Base-by-base conservation (phyloP, 345 rosid genomes). In the Crucihimalaya himalaica region DNA sequence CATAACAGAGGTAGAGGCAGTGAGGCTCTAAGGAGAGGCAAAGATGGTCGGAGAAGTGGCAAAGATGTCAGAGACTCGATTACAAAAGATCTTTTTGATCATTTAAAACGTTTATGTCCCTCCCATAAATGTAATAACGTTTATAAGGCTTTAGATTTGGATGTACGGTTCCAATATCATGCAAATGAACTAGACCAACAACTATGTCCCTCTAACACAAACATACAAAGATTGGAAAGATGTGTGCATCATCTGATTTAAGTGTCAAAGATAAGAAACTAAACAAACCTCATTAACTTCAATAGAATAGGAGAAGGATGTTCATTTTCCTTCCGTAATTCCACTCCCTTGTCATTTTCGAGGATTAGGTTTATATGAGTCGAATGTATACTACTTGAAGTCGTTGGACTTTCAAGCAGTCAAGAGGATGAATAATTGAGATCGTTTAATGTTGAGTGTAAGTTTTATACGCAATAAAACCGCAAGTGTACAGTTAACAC, bases 71-170 rank as follows among this genome's bases (percentile, higher is more conserved):
- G n/a, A n/a, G n/a, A n/a, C n/a, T n/a, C n/a, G n/a, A n/a, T n/a
- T n/a, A n/a, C n/a, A 80, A 89, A 43, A 89, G 92, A 70, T 89
- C 87, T 78, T 76, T 83, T 39, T 55, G 81, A 63, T 84, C 85
- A 64, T 86, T 87, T 55, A 84, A 83, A 66, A 89, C 81, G 70
- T 89, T 89, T 50, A 81, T 70, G 75, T 87, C 92, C 34, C 92
- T 89, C 70, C 87, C 96, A 39, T 79, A 76, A 68, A 60, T 84
- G 63, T 89, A 87, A 51, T 92, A 92, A 69, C 87, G 90, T 45
- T 75, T 82, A 25, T 83, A 92, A 76, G 96, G 96, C 81, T 87
- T 89, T 68, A 89, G 76, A 77, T 89, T 92, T 69, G 88, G 84
- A 66, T 89, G 96, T 51, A 89, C 73, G 53, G 87, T 87, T 68